These are phyloP conservation scores for Clavaria fumosa DNA, from an alignment of 768 basidiomycete species.

Conservation along the genomic window DNA sequence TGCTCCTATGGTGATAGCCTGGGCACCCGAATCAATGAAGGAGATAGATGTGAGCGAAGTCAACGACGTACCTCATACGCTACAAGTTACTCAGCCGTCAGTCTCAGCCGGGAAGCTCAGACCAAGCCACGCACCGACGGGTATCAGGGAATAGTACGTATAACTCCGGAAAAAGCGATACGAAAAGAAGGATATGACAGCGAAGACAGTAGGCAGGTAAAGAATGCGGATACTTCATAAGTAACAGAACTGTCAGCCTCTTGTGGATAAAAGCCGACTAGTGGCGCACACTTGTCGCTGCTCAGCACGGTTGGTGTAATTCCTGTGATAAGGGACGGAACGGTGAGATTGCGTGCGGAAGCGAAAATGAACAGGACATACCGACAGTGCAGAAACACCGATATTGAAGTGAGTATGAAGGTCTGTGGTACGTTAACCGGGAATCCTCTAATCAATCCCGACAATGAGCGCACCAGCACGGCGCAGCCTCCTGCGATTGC, in stretches of 20 bases:
- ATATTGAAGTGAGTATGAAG: conserved; percentile 39
- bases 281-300: conserved; percentile 60
- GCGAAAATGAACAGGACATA: conserved; percentile 17
- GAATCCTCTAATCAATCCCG: background rate
- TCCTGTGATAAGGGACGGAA: conserved; percentile 25
- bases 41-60: background rate
- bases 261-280: conserved; percentile 2
- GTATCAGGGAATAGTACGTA: conserved; percentile 33
- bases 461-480: conserved; percentile 24
- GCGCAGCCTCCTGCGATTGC: conserved; percentile 42
- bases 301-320: conserved; percentile 53
- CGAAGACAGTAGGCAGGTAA: conserved; percentile 75
- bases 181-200: conserved; percentile 71
- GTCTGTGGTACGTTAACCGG: background rate
- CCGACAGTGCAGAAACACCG: conserved; percentile 51
- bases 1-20: conserved; percentile 75
- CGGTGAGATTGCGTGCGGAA: background rate
- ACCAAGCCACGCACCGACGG: conserved; percentile 22
- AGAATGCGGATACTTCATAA: conserved; percentile 50
- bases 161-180: conserved; percentile 74
- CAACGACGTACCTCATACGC: conserved; percentile 48
- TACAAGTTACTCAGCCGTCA: conserved; percentile 14
- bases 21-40: conserved; percentile 1
- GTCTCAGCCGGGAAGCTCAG: background rate
- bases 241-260: background rate